Conservation (phyloP, 208 protist genomes). For the Herpetomonas samuelpessoai region DNA sequence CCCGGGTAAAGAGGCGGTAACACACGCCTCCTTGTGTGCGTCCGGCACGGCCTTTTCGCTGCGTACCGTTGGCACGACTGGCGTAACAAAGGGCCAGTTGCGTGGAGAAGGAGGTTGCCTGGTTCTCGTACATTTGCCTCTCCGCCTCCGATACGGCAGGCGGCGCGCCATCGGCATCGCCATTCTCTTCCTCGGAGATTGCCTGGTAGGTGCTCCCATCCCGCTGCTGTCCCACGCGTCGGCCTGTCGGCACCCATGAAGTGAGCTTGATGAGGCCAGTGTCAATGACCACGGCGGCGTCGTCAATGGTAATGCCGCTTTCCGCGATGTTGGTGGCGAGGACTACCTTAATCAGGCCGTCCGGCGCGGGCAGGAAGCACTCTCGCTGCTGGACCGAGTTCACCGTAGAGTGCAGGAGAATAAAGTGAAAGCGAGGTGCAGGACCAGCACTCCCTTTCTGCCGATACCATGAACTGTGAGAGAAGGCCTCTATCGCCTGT, state of each 20-base stretch:
- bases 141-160: not conserved
- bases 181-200: not conserved
- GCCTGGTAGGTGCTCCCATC: not conserved
- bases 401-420: slow-evolving; percentile 89
- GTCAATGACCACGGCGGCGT: slow-evolving; percentile 95
- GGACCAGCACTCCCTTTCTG: not conserved
- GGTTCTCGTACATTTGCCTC: not conserved
- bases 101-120: slow-evolving; percentile 45
- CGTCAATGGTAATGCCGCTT: slow-evolving; percentile 96
- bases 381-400: slow-evolving; percentile 77
- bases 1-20: slow-evolving; percentile 95
- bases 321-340: slow-evolving; percentile 98
- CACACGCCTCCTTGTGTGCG: slow-evolving; percentile 97
- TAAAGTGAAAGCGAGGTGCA: slow-evolving; percentile 47
- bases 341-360: slow-evolving; percentile 91
- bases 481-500: slow-evolving; percentile 58
- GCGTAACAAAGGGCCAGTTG: slow-evolving; percentile 72
- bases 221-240: not conserved
- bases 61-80: slow-evolving; percentile 96
- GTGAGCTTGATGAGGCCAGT: slow-evolving; percentile 93
- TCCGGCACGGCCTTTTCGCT: slow-evolving; percentile 99
- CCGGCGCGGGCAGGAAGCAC: slow-evolving; percentile 88
- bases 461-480: slow-evolving; percentile 3
- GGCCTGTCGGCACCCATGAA: slow-evolving; percentile 32
- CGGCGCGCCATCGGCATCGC: not conserved